Evolutionary conservation across 1,139 yeast genomes (phyloP).

Genomic region (Diutina catenulata): DNA sequence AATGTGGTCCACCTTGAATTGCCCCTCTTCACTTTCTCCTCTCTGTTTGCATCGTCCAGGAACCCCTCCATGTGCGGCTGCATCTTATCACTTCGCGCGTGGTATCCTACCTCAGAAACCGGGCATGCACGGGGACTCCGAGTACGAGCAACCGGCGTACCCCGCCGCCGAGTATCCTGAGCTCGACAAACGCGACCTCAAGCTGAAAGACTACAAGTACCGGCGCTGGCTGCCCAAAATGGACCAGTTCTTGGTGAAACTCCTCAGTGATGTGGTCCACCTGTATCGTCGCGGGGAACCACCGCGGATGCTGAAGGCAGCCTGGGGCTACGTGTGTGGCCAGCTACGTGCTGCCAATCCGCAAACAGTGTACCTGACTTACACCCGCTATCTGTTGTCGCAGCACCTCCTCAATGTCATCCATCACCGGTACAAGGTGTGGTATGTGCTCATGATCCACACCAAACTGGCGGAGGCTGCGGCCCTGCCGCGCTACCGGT

Average conservation of each 20-base stretch:
- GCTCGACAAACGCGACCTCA: no score
- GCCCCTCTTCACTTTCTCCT: no score
- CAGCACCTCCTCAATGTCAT: conserved; percentile 28
- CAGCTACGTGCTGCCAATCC: conserved; percentile 28
- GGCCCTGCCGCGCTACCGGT: conserved; percentile 16
- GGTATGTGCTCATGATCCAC: conserved; percentile 25
- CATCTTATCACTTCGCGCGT: no score
- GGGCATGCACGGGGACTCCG: no score
- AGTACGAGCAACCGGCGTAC: no score
- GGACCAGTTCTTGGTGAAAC: conserved; percentile 25
- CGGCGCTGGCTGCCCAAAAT: conserved; percentile 30
- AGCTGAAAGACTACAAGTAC: conserved; percentile 28
- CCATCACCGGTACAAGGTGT: conserved; percentile 25
- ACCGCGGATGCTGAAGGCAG: conserved; percentile 24
- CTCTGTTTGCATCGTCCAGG: no score
- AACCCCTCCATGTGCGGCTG: no score
- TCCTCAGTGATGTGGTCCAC: conserved; percentile 27
- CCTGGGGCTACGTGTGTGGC: conserved; percentile 29
- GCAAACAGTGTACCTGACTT: conserved; percentile 30
- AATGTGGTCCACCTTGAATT: no score
- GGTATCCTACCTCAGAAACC: no score
- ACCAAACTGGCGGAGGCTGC: conserved; percentile 13
- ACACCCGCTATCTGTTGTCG: conserved; percentile 30
- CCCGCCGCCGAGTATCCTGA: no score
- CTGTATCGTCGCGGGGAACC: conserved; percentile 22